Base-by-base conservation (phyloP, 495 filamentous ascomycete genomes). In the Penicillium diatomitis region DNA sequence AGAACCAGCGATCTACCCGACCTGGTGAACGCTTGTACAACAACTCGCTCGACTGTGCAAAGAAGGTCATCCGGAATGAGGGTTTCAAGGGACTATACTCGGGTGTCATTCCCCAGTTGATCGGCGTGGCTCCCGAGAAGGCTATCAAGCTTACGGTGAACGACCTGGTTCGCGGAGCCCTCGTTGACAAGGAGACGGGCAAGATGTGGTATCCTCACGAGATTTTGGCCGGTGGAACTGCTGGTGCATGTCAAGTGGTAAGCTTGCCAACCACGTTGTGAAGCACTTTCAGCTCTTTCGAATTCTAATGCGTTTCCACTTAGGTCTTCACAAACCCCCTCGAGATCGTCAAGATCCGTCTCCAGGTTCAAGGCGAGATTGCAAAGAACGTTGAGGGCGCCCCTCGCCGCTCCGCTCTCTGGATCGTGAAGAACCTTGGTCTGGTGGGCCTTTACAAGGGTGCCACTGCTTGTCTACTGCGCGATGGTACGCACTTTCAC, bases 131-230 rank as follows among this genome's bases (percentile, higher is more conserved):
- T 12, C 92, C 92, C 8, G 92, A 98, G 68, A 98, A 98, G 73
- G 92, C 92, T 45, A 98, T 98, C 71, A 98, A 98, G 69, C 81
- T 98, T 31, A 97, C 92, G 1, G 89, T 97, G 54, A 98, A 98
- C 65, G 94, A 98, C 60, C 69, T 98, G 35, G 86, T 95, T 3
- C 80, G 92, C 60, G 77, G 80, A 0, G 74, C 75, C 47, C 88
- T 86, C 63, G 83, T 83, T n/a, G 83, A 87, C 56, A 80, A 83
- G 61, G 77, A 89, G 49, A 83, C 79, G 29, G 82, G 84, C 34
- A 71, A 84, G 41, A 96, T 98, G 60, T 76, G 74, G 70, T 74
- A 77, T 58, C 65, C 69, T 10, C 72, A 80, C 53, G 92, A 98
- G 69, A 55, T 98, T 36, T 47, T 98, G 10, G 86, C 92, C 52